Base-by-base conservation (phyloP, 352 stramenopile genomes). In the Pythium rhizo-oryzae region DNA sequence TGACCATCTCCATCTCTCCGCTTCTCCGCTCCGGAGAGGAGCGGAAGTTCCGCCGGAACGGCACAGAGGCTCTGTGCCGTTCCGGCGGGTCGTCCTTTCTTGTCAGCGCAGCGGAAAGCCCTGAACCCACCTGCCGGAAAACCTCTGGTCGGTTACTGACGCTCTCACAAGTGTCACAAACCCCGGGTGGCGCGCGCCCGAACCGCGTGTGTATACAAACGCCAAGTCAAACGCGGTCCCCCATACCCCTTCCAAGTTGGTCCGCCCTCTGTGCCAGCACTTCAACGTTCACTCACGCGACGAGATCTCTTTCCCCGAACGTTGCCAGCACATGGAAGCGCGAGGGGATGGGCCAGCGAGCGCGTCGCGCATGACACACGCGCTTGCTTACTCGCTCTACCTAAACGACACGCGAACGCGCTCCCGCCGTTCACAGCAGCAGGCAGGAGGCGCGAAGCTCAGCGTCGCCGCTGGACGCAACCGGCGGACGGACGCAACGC, bases 241-340 rank as follows among this genome's bases (percentile, higher is more conserved):
- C 24, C 24, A 12, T 8, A 24, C 24, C 4, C 53, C 16, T 33
- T 30, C 25, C 35, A 37, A 28, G 43, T 33, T 66, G 59, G 59
- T 66, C 59, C 49, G 23, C 35, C 59, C 59, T 44, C n/a, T 33
- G 28, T 2, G 28, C 28, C 9, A 1, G 4, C 25, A 25, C 59
- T 60, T 60, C 49, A 62, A 57, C 65, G 39, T 66, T 46, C 24
- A 33, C 21, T 23, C 28, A n/a, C 25, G 33, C 16, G 35, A 49
- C 30, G 28, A 55, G 21, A 59, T 50, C 49, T 44, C 59, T 53
- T 66, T 72, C 65, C 16, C 37, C 41, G 65, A 72, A 72, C 65
- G 59, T 24, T 72, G 65, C 65, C 5, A 30, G 12, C 23, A 54
- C 49, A 37, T 35, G 53, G 13, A 41, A 16, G 56, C 11, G 21